phyloP scores from a whole-genome alignment of 2,329 filamentous ascomycete species.

The Colletotrichum acutatum region DNA sequence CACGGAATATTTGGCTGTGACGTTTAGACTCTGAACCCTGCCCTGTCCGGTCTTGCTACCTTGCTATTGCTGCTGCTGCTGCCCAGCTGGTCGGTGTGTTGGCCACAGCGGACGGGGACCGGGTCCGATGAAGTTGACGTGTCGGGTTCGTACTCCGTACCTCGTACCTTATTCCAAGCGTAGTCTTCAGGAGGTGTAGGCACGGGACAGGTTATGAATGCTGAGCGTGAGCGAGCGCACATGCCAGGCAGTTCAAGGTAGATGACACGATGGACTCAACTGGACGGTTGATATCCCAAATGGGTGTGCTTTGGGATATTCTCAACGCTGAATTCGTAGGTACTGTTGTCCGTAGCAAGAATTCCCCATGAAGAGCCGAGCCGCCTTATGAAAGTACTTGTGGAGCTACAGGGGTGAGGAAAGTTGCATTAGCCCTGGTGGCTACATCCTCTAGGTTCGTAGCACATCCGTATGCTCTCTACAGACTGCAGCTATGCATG shows the following conservation, averaged over 20 bases:
- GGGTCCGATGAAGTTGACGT: slow-evolving; percentile 9
- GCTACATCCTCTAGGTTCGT: not conserved
- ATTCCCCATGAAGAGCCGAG: not conserved
- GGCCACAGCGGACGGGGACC: not conserved
- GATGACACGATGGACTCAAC: not conserved
- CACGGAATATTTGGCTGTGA: not conserved
- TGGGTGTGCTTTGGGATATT: not conserved
- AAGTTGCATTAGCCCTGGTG: not conserved
- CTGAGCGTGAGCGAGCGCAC: slow-evolving; percentile 13
- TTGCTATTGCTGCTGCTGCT: not conserved
- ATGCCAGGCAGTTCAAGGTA: not conserved
- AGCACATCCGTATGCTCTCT: not conserved
- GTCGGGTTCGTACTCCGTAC: slow-evolving; percentile 22
- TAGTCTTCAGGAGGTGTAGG: not conserved
- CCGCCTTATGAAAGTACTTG: not conserved
- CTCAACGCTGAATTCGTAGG: not conserved
- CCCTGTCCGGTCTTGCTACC: not conserved
- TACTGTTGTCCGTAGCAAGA: not conserved
- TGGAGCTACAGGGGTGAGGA: not conserved
- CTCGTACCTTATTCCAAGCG: slow-evolving; percentile 21
- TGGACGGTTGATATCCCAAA: not conserved
- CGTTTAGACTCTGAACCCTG: not conserved
- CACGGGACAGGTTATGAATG: not conserved
- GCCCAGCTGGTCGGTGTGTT: not conserved
- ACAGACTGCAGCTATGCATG: not conserved